These are phyloP conservation scores for Nitzschia palea DNA, from an alignment of 108 stramenopile species.

Conservation along the genomic window DNA sequence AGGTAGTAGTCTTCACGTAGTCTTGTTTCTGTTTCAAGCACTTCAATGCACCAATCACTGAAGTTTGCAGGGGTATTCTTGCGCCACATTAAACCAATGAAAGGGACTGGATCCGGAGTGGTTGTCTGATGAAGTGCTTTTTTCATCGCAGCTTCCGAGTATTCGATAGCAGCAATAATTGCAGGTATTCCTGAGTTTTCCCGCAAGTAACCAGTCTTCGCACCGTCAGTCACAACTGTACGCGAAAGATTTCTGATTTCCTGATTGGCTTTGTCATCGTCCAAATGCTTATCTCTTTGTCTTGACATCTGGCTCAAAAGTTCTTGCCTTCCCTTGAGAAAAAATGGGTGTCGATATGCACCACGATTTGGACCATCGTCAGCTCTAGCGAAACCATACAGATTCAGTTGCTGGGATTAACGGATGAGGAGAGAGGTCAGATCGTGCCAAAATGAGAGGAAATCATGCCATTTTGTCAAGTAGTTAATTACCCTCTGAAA, in stretches of 20 bases:
- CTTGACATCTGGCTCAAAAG: conserved; percentile 24
- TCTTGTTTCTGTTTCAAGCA: conserved; percentile 7
- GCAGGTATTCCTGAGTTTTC: conserved; percentile 3
- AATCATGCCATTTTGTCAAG: background rate
- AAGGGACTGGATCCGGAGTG: background rate
- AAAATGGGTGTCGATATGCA: conserved; percentile 30
- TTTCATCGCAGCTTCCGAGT: conserved; percentile 1
- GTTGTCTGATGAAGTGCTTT: background rate
- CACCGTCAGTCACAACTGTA: no score
- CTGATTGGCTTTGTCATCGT: no score
- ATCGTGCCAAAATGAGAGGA: conserved; percentile 15
- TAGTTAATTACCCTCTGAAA: conserved; percentile 19
- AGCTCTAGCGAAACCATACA: conserved; percentile 32
- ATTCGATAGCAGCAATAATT: conserved; percentile 15
- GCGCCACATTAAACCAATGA: conserved; percentile 27
- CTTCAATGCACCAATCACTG: conserved; percentile 53
- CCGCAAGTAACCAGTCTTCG: no score
- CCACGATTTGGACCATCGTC: conserved; percentile 50
- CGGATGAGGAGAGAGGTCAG: background rate
- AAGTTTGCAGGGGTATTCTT: conserved; percentile 37
- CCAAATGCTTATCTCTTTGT: conserved; percentile 16
- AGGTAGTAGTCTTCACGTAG: conserved; percentile 34
- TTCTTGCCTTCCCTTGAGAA: conserved; percentile 24
- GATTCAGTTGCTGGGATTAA: conserved; percentile 46
- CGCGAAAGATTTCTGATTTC: no score